These are phyloP conservation scores for Rostrohypoxylon terebratum DNA, from an alignment of 495 filamentous ascomycete genomes.

Conservation along the genomic window DNA sequence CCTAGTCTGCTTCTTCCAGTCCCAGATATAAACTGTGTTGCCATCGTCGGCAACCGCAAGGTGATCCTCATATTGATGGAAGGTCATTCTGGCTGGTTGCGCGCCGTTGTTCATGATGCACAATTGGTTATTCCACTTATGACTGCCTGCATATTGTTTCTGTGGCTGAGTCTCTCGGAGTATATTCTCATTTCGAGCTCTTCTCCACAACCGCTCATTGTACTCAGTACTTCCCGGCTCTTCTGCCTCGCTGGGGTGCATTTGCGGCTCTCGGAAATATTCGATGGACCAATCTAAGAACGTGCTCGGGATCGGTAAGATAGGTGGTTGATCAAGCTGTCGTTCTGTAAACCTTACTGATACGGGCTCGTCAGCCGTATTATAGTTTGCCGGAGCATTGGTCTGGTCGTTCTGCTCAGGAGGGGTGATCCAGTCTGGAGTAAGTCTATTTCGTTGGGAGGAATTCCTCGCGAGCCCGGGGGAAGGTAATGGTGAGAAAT, in stretches of 20 bases:
- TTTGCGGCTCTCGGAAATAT: conserved; percentile 99
- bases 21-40: conserved; percentile 91
- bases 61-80: conserved; percentile 98
- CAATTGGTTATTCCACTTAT: conserved; percentile 81
- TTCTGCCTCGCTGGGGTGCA: conserved; percentile 95
- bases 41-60: conserved; percentile 93
- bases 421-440: conserved; percentile 73
- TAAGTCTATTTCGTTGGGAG: conserved; percentile 59
- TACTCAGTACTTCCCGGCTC: conserved; percentile 98
- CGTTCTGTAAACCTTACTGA: conserved; percentile 77
- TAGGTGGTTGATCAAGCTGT: conserved; percentile 64
- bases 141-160: conserved; percentile 84
- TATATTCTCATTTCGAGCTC: conserved; percentile 91
- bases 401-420: conserved; percentile 83
- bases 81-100: conserved; percentile 90
- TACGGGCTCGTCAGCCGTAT: conserved; percentile 78
- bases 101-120: conserved; percentile 86
- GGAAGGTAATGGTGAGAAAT: conserved; percentile 49
- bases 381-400: conserved; percentile 75
- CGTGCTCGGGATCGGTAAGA: conserved; percentile 79
- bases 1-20: conserved; percentile 80
- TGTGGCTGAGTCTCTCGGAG: conserved; percentile 91
- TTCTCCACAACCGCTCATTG: conserved; percentile 92
- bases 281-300: conserved; percentile 97
- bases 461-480: conserved; percentile 57